phyloP scores from a whole-genome alignment of 129 eudicot species.

The Mikania micrantha region DNA sequence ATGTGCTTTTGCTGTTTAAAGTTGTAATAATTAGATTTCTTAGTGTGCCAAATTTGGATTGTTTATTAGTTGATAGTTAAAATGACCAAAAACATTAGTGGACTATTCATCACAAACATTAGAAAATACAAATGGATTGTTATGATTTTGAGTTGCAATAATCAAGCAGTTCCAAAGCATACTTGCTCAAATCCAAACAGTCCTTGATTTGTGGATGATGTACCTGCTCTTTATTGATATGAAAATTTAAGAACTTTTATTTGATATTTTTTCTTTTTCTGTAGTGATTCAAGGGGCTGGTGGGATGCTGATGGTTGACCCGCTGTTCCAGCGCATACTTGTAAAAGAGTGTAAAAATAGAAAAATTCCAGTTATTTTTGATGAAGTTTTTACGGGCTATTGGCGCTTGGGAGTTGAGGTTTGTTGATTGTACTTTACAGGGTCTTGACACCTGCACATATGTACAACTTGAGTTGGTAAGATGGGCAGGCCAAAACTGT shows the following conservation, averaged over 20 bases:
- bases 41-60: not conserved
- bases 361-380: slow-evolving; percentile 88
- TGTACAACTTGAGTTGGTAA: not conserved
- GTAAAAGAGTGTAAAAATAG: slow-evolving; percentile 64
- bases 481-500: not conserved
- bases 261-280: not conserved
- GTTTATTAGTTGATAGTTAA: not conserved
- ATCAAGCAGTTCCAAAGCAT: not conserved
- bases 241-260: not conserved
- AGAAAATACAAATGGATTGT: not conserved
- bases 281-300: slow-evolving; percentile 95
- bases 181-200: not conserved
- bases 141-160: not conserved
- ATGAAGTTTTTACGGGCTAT: slow-evolving; percentile 93
- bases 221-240: not conserved
- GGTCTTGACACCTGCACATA: not conserved
- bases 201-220: not conserved
- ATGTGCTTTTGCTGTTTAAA: not conserved
- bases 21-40: not conserved
- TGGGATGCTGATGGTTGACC: slow-evolving; percentile 96
- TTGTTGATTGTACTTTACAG: slow-evolving; percentile 1
- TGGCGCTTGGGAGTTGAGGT: slow-evolving; percentile 99
- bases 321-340: slow-evolving; percentile 79
- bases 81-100: not conserved
- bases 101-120: not conserved